Base-by-base conservation (phyloP, 169 alveolate species). In the Plasmodium vinckei region DNA sequence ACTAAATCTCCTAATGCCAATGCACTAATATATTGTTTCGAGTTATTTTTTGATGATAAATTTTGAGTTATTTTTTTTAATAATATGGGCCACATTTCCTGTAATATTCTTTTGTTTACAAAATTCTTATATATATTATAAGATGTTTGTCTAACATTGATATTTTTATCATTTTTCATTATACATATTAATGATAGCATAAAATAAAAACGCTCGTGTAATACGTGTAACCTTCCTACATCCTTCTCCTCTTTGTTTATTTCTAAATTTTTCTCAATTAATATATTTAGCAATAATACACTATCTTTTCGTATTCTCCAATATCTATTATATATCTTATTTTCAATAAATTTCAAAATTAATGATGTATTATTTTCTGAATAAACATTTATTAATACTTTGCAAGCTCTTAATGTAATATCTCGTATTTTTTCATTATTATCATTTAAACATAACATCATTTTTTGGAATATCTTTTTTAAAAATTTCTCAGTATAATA, bases 241-340 rank as follows among this genome's bases (percentile, higher is more conserved):
- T 86, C 87, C 12, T 59, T 69, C 51, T 86, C 91, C 60, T 69
- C 87, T 51, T 70, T 86, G 51, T 86, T 68, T 13, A 86, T 70
- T 86, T 86, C 77, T 68, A 86, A 69, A 86, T 86, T 86, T 60
- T 70, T 86, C 60, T 86, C 91, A 59, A 86, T 86, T 65, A 86
- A 21, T n/a, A 86, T 56, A 46, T 86, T 70, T 46, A 86, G 64
- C 49, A 86, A 70, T 5, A 60, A 21, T 21, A 86, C 87, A n/a
- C 87, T 39, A 54, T 86, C 87, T 42, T 59, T 86, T 69, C 91
- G 21, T 12, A 86, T 46, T 44, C 87, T 57, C 91, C 91, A 86
- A 15, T 86, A 86, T 5, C 49, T 57, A 60, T 70, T 70, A 86
- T 70, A 86, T 17, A 86, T 86, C 23, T 86, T 70, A 86, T 86